Evolutionary conservation across 2,329 filamentous ascomycete genomes (phyloP), one percentile per base, ranked within the genome.

Genomic region (Claviceps quebecensis): DNA sequence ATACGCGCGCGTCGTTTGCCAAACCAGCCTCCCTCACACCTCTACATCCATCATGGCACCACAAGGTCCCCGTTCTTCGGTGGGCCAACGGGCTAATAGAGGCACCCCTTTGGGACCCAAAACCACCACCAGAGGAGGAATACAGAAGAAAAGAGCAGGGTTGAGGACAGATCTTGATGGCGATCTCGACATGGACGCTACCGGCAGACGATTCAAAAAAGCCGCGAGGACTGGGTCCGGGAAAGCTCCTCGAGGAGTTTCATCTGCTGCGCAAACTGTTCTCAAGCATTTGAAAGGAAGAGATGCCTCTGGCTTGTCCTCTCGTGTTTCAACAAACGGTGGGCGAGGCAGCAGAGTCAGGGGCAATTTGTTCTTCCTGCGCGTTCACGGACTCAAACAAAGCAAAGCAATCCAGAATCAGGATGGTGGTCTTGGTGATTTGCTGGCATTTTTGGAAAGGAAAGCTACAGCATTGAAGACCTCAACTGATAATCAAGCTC

Each of bases 381-480:
- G 69, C 53, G 69, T 90, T 22, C 70, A 72, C 56, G 85, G 85
- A 26, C 73, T 87, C 60, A 80, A 77, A 60, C 67, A 77, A 45
- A 88, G 84, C 69, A 87, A 83, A 65, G 84, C 83, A 7, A 73
- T 77, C 11, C 72, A 63, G 29, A 86, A 87, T 56, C 63, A 75
- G 34, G 84, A 85, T 51, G 82, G 84, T 47, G 85, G 85, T 19
- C 62, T 85, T 26, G 74, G 75, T 54, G 77, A 79, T 53, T 71
- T 88, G 34, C 65, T 88, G 50, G 71, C 72, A 48, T 88, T 87
- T 62, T 68, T 89, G 56, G 83, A 88, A 67, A 79, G 81, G 60
- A 87, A 87, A 65, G 77, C 84, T 46, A 74, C 75, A 51, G 68
- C 73, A 56, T 71, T 80, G 59, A 70, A 70, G 54, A 72, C 72